Evolutionary conservation across 352 stramenopile genomes (phyloP).

Genomic region (Globisporangium solare): DNA sequence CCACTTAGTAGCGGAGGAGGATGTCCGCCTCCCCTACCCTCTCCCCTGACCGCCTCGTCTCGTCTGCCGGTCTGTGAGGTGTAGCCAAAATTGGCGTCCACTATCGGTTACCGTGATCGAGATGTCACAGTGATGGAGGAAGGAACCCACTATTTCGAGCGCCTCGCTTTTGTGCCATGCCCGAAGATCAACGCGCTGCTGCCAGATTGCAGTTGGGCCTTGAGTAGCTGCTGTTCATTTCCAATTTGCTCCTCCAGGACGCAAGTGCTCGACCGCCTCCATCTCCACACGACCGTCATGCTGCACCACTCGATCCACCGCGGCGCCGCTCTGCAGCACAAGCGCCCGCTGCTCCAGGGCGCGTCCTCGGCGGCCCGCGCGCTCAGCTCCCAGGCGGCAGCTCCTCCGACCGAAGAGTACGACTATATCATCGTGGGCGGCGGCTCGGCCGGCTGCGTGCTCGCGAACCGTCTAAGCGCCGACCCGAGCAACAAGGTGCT

Average conservation of each 20-base stretch:
- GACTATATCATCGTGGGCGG: constrained; percentile 93
- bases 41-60: too few species aligned
- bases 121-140: neutral
- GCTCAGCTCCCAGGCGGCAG: constrained; percentile 16
- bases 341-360: neutral
- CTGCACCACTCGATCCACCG: constrained; percentile 20
- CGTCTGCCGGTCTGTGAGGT: neutral
- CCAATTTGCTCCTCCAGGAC: constrained; percentile 7
- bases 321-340: neutral
- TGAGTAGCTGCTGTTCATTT: constrained; percentile 5
- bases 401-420: constrained; percentile 31
- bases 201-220: too few species aligned
- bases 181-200: too few species aligned
- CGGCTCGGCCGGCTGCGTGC: constrained; percentile 87
- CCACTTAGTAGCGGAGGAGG: too few species aligned
- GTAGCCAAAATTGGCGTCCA: neutral
- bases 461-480: constrained; percentile 87
- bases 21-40: too few species aligned
- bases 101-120: neutral
- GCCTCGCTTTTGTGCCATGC: neutral
- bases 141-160: constrained; percentile 1
- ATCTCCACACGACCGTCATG: constrained; percentile 6
- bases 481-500: constrained; percentile 82
- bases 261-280: constrained; percentile 3
- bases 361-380: constrained; percentile 9